Base-by-base conservation (phyloP, 23 red algal genomes). In the Cyanidium caldarium region DNA sequence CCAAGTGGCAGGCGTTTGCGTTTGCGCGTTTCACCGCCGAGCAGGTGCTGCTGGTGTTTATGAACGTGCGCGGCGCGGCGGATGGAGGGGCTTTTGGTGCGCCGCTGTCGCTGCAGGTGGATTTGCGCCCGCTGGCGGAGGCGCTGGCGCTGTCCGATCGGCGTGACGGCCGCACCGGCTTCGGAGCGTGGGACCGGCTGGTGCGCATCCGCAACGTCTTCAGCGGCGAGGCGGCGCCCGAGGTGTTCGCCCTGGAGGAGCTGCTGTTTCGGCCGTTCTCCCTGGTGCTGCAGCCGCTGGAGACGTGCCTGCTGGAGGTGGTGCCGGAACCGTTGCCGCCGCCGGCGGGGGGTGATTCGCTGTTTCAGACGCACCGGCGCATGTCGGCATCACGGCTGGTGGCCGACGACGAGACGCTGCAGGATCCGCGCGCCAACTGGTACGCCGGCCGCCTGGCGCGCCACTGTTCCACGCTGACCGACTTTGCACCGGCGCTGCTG, bases 1-100 rank as follows among this genome's bases (percentile, higher is more conserved):
- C 81, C 43, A 82, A 85, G 65, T 72, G 87, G 37, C 91, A 96
- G 40, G 80, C 87, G 0, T 87, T 96, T 42, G 74, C 91, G 12
- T 96, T 96, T 58, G 83, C 83, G 20, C 84, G 91, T 14, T 85
- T 78, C 72, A 85, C 80, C 1, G 58, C 72, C 40, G 69, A 84
- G n/a, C 77, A 88, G 58, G 51, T 96, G 36, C 31, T 88, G 2
- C 46, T 96, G 0, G 72, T 85, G 25, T 83, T 80, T 0, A 39
- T 79, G 2, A 96, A 96, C 68, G 70, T 96, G 34, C 77, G 77
- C 39, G 82, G 83, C 65, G 77, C 29, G 17, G 72, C 40, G 1
- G 91, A 96, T 69, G 91, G 83, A 17, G 68, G 46, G 42, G 67
- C 76, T 7, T 87, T 73, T 67, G 66, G 68, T 42, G 44, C 29